Evolutionary conservation across 1,139 yeast species (phyloP).

Genomic region (Taphrina wiesneri): DNA sequence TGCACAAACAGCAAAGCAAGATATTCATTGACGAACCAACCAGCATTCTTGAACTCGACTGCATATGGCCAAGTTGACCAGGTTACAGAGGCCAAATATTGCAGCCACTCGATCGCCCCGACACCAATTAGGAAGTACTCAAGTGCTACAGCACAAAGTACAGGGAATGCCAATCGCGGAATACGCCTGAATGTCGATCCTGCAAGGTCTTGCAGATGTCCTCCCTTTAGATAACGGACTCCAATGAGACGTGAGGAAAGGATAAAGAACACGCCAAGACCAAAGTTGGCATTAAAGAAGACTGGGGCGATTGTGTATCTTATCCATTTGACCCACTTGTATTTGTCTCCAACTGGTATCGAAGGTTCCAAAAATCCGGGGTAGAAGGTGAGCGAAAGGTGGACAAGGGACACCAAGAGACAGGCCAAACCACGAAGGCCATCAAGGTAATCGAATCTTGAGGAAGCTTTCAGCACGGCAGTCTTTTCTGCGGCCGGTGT

Average conservation of each 20-base stretch:
- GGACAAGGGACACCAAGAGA: constrained; percentile 26
- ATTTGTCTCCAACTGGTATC: neutral
- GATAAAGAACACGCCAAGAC: constrained; percentile 31
- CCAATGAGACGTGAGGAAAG: constrained; percentile 31
- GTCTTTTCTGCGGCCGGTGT: neutral
- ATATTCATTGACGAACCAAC: constrained; percentile 31
- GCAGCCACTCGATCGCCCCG: constrained; percentile 26
- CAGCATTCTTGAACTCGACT: constrained; percentile 22
- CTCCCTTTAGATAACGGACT: constrained; percentile 18
- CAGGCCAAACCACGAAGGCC: constrained; percentile 31
- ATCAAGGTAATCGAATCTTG: constrained; percentile 24
- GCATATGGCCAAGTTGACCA: constrained; percentile 34
- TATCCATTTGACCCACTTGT: constrained; percentile 12
- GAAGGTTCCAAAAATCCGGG: constrained; percentile 15
- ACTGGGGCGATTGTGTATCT: constrained; percentile 19
- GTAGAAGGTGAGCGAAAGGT: constrained; percentile 28
- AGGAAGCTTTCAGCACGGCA: neutral
- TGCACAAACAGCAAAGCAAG: constrained; percentile 18
- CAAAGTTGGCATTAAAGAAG: constrained; percentile 32
- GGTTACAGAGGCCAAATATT: constrained; percentile 24
- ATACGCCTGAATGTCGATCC: constrained; percentile 30
- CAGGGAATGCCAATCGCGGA: constrained; percentile 28
- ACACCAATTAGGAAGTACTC: constrained; percentile 31
- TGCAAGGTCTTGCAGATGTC: constrained; percentile 23
- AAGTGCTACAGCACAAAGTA: constrained; percentile 18